Base-by-base conservation (phyloP, 169 alveolate genomes). In the Toxoplasma gondii region DNA sequence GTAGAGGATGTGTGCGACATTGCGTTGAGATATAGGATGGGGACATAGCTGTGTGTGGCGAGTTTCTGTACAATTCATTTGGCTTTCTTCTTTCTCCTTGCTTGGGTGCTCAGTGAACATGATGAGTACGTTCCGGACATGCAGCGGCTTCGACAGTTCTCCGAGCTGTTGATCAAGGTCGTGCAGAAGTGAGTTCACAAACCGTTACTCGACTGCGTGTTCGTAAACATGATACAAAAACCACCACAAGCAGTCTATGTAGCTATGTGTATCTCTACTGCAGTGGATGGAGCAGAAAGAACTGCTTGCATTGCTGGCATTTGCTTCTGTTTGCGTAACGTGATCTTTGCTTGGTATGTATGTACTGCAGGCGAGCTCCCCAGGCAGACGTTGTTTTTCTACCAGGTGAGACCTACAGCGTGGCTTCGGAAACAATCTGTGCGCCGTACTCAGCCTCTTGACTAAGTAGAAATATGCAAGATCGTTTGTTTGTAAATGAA, bases 81-180 rank as follows among this genome's bases (percentile, higher is more conserved):
- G 41, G 41, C 41, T 49, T 49, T 49, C 27, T 49, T 49, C 27
- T 17, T 49, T 49, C 34, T n/a, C 4, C 84, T 34, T 12, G 49
- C 9, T n/a, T 22, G 1, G 84, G 41, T 27, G 9, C 45, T 74
- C 84, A 74, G 84, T 16, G 84, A 74, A 38, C 84, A 74, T 16
- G 84, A 74, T 34, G 84, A 74, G 44, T 38, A 74, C 84, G 84
- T 74, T n/a, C 84, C 84, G 9, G 84, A 74, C 84, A 38, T 74
- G 84, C 27, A 74, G 44, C 9, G 44, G 84, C 84, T 74, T 41
- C 44, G 44, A 34, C 10, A n/a, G 41, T 74, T 74, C 45, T 2
- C 49, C 45, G 49, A 38, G 16, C 39, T 19, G 0, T 9, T 74
- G 84, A 27, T 36, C 34, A n/a, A 41, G 0, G 84, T 74, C 31